phyloP scores from a whole-genome alignment of 495 filamentous ascomycete species.

The Xylaria castorea region DNA sequence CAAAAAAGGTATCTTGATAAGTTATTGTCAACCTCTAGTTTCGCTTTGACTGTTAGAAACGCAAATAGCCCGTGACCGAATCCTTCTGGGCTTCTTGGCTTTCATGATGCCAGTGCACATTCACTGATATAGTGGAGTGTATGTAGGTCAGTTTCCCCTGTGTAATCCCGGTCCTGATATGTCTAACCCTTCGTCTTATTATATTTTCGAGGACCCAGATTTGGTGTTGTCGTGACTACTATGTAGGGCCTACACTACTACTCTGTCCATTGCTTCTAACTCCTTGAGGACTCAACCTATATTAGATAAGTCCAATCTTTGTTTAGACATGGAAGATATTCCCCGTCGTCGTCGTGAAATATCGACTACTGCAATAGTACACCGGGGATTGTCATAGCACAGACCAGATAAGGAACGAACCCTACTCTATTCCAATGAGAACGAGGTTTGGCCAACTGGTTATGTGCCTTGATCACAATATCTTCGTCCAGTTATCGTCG shows the following conservation, averaged over 20 bases:
- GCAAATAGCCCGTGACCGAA: not conserved
- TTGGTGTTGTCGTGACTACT: not conserved
- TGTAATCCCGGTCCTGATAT: not conserved
- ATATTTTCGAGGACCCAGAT: not conserved
- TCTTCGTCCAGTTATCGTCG: not conserved
- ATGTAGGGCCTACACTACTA: not conserved
- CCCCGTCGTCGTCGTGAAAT: not conserved
- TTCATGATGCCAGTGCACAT: not conserved
- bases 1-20: not conserved
- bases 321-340: not conserved
- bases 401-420: not conserved
- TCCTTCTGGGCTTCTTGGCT: not conserved
- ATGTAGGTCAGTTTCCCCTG: not conserved
- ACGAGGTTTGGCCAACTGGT: not conserved
- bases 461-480: not conserved
- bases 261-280: not conserved
- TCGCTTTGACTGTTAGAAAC: not conserved
- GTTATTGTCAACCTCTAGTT: too few relatives aligned
- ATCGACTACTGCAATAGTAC: conserved; percentile 13
- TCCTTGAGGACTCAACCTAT: not conserved
- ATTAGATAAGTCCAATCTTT: not conserved
- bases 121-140: not conserved
- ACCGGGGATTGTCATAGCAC: conserved; percentile 8
- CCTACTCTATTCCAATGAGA: conserved; percentile 8
- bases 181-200: not conserved